Evolutionary conservation across 768 basidiomycete genomes (phyloP), one percentile per base, ranked within the genome.

Genomic region (Crepidotus variabilis): DNA sequence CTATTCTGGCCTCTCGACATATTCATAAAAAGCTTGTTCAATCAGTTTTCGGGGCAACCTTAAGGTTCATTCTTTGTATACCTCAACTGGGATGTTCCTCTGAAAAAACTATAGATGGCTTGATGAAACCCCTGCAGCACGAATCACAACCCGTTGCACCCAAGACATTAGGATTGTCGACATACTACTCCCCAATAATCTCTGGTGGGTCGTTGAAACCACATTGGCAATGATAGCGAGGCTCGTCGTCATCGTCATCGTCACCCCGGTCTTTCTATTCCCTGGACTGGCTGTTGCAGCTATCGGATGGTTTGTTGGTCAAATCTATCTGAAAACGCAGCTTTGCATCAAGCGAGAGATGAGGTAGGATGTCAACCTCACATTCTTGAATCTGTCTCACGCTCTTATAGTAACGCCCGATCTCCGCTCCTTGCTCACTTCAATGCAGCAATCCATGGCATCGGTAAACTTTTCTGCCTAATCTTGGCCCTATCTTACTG

Each of bases 361-460:
- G 71, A 64, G 63, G 63, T 60, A 54, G 54, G n/a, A 57, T 11
- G 18, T 57, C 16, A 57, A 56, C 18, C 50, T 69, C 47, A 10
- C 56, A 4, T 16, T 36, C 11, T 2, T 35, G 13, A 4, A 18
- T 3, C 34, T 10, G 49, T 18, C 10, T 24, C 21, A 20, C 18
- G 18, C 16, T 5, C 9, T 9, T 61, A 10, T 24, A 66, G 65
- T 52, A 63, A 66, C 46, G 61, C 65, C 1, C 58, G 60, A 2
- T 61, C 65, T 43, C 65, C 65, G 6, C 10, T 66, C 0, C 50
- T 66, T 13, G 55, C 60, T 2, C 65, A 64, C 54, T 63, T 66
- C 34, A 61, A 50, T 43, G 57, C 60, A 75, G 50, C 85, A 0
- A 77, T 88, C 43, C 70, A 77, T 59, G 87, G 86, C 10, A 60